Evolutionary conservation across 176 grass and related monocot species (phyloP).

Genomic region (Zizania latifolia): DNA sequence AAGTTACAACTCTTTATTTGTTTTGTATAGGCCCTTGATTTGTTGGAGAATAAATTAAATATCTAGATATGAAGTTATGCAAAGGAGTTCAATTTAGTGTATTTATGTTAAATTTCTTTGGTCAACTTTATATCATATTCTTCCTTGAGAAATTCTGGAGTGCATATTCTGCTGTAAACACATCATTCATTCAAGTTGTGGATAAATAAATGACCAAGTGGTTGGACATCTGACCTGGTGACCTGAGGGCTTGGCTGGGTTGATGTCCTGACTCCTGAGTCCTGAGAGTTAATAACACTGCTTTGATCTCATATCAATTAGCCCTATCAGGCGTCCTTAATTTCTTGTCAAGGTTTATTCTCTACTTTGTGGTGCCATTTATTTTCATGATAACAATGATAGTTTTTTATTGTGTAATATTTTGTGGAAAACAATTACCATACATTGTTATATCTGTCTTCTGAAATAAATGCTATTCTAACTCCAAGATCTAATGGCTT

Average conservation of each 20-base stretch:
- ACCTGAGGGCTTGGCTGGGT: too few relatives aligned
- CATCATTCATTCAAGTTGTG: background rate
- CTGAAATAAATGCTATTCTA: background rate
- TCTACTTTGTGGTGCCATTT: background rate
- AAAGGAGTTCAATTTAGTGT: constrained; percentile 3
- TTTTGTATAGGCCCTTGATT: background rate
- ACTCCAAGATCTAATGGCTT: constrained; percentile 1
- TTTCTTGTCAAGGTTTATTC: constrained; percentile 8
- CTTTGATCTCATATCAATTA: constrained; percentile 11
- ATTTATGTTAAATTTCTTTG: constrained; percentile 13
- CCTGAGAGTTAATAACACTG: too few relatives aligned
- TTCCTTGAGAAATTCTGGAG: background rate
- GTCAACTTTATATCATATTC: background rate
- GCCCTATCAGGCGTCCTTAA: background rate
- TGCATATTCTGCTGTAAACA: background rate
- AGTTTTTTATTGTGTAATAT: background rate
- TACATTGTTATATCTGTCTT: constrained; percentile 7
- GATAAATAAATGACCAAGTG: too few relatives aligned
- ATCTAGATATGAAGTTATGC: background rate
- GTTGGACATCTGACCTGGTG: too few relatives aligned
- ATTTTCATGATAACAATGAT: background rate
- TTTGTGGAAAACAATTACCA: background rate
- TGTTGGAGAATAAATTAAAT: background rate
- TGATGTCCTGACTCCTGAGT: too few relatives aligned
- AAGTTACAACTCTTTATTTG: background rate